These are phyloP conservation scores for Ceraceosorus guamensis DNA, from an alignment of 1,284 basidiomycete genomes.

Conservation along the genomic window DNA sequence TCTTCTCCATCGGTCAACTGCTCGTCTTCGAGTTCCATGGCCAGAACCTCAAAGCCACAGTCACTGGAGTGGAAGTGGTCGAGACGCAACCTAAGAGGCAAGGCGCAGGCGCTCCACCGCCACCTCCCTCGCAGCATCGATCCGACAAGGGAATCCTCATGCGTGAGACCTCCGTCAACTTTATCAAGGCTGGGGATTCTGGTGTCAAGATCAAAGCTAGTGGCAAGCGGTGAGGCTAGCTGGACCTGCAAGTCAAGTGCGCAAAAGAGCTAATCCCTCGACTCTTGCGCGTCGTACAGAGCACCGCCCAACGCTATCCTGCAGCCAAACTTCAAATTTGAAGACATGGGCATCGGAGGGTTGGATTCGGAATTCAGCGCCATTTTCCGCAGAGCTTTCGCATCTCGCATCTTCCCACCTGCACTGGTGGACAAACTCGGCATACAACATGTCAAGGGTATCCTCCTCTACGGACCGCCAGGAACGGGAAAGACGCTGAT, in stretches of 20 bases:
- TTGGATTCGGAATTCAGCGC: conserved; percentile 89
- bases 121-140: conserved; percentile 10
- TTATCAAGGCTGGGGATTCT: conserved; percentile 74
- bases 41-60: conserved; percentile 67
- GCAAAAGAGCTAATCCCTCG: neutral
- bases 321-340: conserved; percentile 97
- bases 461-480: conserved; percentile 89
- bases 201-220: conserved; percentile 85
- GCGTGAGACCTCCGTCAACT: conserved; percentile 80
- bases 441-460: conserved; percentile 97
- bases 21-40: conserved; percentile 87
- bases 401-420: conserved; percentile 93
- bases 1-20: conserved; percentile 60
- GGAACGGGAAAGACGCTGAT: conserved; percentile 98
- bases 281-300: conserved; percentile 50
- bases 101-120: conserved; percentile 47
- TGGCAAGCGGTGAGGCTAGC: conserved; percentile 60
- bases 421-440: conserved; percentile 94
- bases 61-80: conserved; percentile 63
- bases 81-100: conserved; percentile 50
- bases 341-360: conserved; percentile 99
- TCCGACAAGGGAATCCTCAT: conserved; percentile 65
- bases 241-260: conserved; percentile 47
- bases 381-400: conserved; percentile 98
- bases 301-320: conserved; percentile 90